A percentile compares a stretch with the other conserved stretches of the same genome.
phyloP scores from a whole-genome alignment of 2,329 filamentous ascomycete genomes.

The Penicillium vulpinum region DNA sequence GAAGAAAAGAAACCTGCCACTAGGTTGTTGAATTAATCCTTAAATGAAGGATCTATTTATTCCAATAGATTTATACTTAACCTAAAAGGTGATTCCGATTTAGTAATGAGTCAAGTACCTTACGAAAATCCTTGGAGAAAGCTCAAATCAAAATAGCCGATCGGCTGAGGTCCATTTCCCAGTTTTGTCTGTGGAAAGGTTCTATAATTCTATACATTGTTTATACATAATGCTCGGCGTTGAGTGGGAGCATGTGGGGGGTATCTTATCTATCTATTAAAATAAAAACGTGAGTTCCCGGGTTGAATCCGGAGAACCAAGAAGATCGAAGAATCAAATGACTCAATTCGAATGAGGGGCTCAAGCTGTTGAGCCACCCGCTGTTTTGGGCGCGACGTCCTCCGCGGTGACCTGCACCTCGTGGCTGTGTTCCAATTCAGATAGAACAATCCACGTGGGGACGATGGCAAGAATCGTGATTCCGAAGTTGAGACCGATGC shows the following conservation, averaged over 20 bases:
- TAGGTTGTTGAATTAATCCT: neutral
- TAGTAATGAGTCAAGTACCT: neutral
- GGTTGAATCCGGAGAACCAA: neutral
- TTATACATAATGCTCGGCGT: conserved; percentile 9
- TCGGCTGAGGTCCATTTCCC: neutral
- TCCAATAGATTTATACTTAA: neutral
- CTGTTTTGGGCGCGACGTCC: conserved; percentile 5
- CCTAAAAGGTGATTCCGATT: neutral
- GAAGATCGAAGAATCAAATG: conserved; percentile 2
- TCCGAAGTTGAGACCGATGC: conserved; percentile 27
- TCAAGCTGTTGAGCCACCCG: neutral
- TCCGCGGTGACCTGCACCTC: conserved; percentile 24
- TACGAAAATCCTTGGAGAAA: neutral
- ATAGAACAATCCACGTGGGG: conserved; percentile 26
- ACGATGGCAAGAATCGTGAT: conserved; percentile 24
- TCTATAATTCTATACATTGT: conserved; percentile 4
- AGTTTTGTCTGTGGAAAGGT: neutral
- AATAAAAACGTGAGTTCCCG: conserved; percentile 1
- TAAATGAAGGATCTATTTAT: neutral
- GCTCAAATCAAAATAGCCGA: neutral
- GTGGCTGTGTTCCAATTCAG: conserved; percentile 25
- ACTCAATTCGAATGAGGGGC: neutral
- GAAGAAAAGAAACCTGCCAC: neutral
- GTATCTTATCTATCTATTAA: conserved; percentile 8
- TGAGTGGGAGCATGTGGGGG: conserved; percentile 10